Evolutionary conservation across 768 basidiomycete species (phyloP), one percentile per base, ranked within the genome.

Genomic region (Naganishia vaughanmartiniae): DNA sequence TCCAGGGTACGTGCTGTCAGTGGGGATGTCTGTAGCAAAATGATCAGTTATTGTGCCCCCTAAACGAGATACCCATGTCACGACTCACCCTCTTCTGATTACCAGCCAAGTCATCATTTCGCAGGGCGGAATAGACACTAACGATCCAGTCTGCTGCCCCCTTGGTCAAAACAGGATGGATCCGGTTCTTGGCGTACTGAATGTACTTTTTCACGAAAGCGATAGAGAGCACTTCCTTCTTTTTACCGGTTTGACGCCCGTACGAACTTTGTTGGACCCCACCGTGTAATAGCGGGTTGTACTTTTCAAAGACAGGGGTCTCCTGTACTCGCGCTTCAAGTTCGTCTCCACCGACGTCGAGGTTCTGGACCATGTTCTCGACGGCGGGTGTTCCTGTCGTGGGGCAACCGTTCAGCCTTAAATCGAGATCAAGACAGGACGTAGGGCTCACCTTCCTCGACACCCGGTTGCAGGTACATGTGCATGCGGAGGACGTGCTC

Each of bases 401-500:
- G 42, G n/a, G 46, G 6, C 1, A 12, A 9, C 9, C 48, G 1
- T 34, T 55, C 30, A 70, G 70, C 45, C 2, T n/a, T 7, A 33
- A 21, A 5, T 15, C 19, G 9, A 19, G 14, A 17, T n/a, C 31
- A 17, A 24, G 17, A 56, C 4, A 3, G 30, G 5, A 33, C n/a
- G 33, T 11, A 3, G 2, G 24, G 70, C 77, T 72, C 88, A 74
- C 95, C 95, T 83, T 97, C 93, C 83, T 98, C 96, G 33, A 96
- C 87, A 26, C 96, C 96, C 9, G 94, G 93, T 68, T 93, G 91
- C 48, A 97, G 86, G 82, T 96, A 99, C 48, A 96, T 89, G 81
- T 99, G 96, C 87, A 98, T 90, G 30, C 96, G 87, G 65, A 99
- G 87, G 73, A 99, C 94, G 77, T 99, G 96, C 83, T 99, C 96